phyloP scores from a whole-genome alignment of 345 rosid genomes.

The Clarkia xantiana region DNA sequence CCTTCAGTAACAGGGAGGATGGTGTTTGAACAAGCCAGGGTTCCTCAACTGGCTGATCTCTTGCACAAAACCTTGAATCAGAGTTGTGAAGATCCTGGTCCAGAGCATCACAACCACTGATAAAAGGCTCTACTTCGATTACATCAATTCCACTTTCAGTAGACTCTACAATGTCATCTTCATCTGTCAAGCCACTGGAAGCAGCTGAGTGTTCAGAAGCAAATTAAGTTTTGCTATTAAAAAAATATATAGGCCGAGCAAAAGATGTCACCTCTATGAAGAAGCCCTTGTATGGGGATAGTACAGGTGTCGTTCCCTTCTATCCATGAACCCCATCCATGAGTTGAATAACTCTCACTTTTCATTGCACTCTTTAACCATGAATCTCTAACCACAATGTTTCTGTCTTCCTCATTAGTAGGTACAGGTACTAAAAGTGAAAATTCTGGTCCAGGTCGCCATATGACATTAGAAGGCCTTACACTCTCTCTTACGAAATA shows the following conservation, averaged over 20 bases:
- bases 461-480: constrained; percentile 39
- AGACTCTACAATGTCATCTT: constrained; percentile 18
- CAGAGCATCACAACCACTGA: constrained; percentile 19
- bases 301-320: constrained; percentile 34
- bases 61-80: constrained; percentile 24
- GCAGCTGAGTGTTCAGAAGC: constrained; percentile 80
- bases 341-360: constrained; percentile 19
- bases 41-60: constrained; percentile 75
- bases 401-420: constrained; percentile 21
- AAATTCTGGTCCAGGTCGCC: constrained; percentile 86
- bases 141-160: constrained; percentile 16
- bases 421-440: constrained; percentile 47
- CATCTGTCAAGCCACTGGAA: constrained; percentile 96
- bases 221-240: constrained; percentile 19
- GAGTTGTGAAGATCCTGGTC: constrained; percentile 14
- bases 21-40: constrained; percentile 58
- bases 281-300: constrained; percentile 17
- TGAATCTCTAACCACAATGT: constrained; percentile 60
- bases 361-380: constrained; percentile 39
- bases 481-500: constrained; percentile 45
- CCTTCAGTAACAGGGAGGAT: constrained; percentile 12
- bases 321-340: constrained; percentile 71
- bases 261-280: constrained; percentile 45
- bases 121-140: constrained; percentile 17
- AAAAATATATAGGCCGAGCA: constrained; percentile 10